Conservation (phyloP, 1,284 basidiomycete genomes). For the Cryptococcus neoformans region DNA sequence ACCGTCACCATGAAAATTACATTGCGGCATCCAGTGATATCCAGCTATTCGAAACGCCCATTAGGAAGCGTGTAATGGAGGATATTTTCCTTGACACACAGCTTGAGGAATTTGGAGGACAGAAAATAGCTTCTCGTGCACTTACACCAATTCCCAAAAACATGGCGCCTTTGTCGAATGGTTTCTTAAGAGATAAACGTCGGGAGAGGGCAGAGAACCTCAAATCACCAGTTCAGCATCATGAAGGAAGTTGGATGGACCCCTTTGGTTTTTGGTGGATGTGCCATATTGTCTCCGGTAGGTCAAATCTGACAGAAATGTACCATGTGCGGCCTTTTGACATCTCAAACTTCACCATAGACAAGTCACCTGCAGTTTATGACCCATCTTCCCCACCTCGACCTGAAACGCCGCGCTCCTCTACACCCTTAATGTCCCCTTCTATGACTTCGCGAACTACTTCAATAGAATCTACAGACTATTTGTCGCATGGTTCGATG, state of each 20-base stretch:
- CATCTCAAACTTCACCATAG: neutral
- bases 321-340: neutral
- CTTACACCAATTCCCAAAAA: neutral
- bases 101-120: too few relatives aligned
- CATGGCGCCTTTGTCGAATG: too few relatives aligned
- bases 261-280: conserved; percentile 8
- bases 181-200: too few relatives aligned
- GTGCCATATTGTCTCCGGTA: conserved; percentile 1
- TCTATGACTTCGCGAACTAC: neutral
- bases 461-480: neutral
- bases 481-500: neutral
- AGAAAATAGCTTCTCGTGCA: neutral
- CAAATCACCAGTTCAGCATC: too few relatives aligned
- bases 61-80: too few relatives aligned
- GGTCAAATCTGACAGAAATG: neutral
- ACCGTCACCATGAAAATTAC: too few relatives aligned
- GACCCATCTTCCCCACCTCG: neutral
- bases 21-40: too few relatives aligned
- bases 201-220: too few relatives aligned
- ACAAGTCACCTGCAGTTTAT: conserved; percentile 1
- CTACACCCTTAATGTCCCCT: conserved; percentile 10
- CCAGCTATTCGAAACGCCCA: too few relatives aligned
- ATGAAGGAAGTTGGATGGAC: neutral
- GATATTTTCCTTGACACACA: too few relatives aligned
- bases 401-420: neutral